Conservation (phyloP, 768 basidiomycete genomes). For the Tulasnella sp. region DNA sequence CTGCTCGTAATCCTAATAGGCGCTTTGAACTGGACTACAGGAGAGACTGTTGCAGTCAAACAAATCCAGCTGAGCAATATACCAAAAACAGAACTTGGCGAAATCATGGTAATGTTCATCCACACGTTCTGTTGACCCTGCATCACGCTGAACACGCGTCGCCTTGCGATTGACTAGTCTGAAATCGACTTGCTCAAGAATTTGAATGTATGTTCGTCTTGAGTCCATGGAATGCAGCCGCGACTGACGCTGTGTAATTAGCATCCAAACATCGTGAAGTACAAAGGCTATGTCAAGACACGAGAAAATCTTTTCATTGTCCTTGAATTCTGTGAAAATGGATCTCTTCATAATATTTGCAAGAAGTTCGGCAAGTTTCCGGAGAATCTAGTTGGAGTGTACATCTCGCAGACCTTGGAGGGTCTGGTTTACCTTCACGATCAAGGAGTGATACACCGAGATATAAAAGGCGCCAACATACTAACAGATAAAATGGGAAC, state of each 20-base stretch:
- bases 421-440: constrained; percentile 96
- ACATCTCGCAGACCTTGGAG: constrained; percentile 91
- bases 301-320: constrained; percentile 92
- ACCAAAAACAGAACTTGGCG: constrained; percentile 81
- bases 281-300: constrained; percentile 95
- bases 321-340: constrained; percentile 98
- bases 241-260: constrained; percentile 24
- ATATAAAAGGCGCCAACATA: constrained; percentile 99
- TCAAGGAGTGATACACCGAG: constrained; percentile 97
- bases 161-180: constrained; percentile 37
- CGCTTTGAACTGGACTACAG: constrained; percentile 88
- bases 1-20: constrained; percentile 31
- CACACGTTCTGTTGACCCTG: not conserved
- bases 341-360: constrained; percentile 85
- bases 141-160: not conserved
- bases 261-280: constrained; percentile 98
- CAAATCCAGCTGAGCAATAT: constrained; percentile 93
- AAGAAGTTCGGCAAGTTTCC: constrained; percentile 99
- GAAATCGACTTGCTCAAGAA: constrained; percentile 98
- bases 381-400: constrained; percentile 89
- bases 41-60: constrained; percentile 97
- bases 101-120: constrained; percentile 69
- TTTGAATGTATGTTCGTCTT: constrained; percentile 51
- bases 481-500: constrained; percentile 97
- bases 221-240: constrained; percentile 3